Conservation (phyloP, 164 flowering plant species). For the Pachysandra terminalis region DNA sequence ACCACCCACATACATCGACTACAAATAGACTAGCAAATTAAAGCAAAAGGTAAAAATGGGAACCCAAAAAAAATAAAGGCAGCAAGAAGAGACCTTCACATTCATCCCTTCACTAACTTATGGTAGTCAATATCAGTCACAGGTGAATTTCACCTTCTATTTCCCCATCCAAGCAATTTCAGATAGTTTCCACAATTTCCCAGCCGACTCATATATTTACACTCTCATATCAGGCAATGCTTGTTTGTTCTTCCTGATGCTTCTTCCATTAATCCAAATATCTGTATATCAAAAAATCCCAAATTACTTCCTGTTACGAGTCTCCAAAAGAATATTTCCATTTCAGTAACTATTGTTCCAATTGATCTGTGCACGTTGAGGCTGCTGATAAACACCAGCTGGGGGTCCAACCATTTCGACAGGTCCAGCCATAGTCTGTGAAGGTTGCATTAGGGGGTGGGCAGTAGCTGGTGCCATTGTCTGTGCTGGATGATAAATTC, state of each 20-base stretch:
- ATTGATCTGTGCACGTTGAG: slow-evolving; percentile 76
- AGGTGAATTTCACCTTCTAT: slow-evolving; percentile 27
- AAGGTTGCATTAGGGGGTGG: slow-evolving; percentile 76
- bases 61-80: slow-evolving; percentile 12
- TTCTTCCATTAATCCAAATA: neutral
- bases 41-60: neutral
- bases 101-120: slow-evolving; percentile 28
- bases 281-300: slow-evolving; percentile 2
- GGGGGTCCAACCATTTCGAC: slow-evolving; percentile 78
- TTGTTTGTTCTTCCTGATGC: slow-evolving; percentile 7
- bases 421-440: slow-evolving; percentile 72
- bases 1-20: neutral
- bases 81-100: slow-evolving; percentile 33
- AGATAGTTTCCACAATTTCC: slow-evolving; percentile 17
- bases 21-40: neutral
- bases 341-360: slow-evolving; percentile 79
- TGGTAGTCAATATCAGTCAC: slow-evolving; percentile 34
- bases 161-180: slow-evolving; percentile 21
- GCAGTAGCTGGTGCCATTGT: slow-evolving; percentile 55
- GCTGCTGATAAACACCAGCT: slow-evolving; percentile 69
- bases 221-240: slow-evolving; percentile 23
- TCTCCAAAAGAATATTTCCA: slow-evolving; percentile 3
- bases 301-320: slow-evolving; percentile 8
- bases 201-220: slow-evolving; percentile 34
- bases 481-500: slow-evolving; percentile 73